Base-by-base conservation (phyloP, 2,329 filamentous ascomycete genomes). In the Stemphylium lycopersici region DNA sequence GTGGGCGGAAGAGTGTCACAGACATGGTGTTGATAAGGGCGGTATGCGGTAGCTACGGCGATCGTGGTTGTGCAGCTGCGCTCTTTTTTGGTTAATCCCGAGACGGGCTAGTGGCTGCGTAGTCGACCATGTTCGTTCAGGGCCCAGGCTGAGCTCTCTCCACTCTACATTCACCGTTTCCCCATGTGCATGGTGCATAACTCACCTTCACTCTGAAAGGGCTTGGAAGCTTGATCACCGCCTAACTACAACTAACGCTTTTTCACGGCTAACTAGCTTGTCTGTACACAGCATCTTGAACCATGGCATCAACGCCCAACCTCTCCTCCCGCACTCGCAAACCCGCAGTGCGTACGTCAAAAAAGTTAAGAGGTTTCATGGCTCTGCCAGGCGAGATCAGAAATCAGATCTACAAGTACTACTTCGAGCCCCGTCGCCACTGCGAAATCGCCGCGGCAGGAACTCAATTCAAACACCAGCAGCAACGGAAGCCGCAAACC, bases 311-410 rank as follows among this genome's bases (percentile, higher is more conserved):
- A 29, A 29, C 26, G 15, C 22, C 32, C 20, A 52, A 44, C 13
- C 57, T 65, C 33, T 63, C 62, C 51, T 60, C 57, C 10, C 58
- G 52, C 32, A 44, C 52, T 40, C 53, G 32, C 31, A 51, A 41
- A 24, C 52, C 51, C 13, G 50, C 39, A 22, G 52, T 39, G 26
- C 16, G 31, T 15, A 18, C 45, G 6, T 38, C 46, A 7, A 69
- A 59, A 39, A 59, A 63, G 46, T 52, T 57, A 7, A 56, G 52
- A n/a, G 66, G 67, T 20, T 76, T 76, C 51, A 61, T 75, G 4
- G 47, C 59, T 1, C 62, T 84, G 0, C 82, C 83, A 0, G 75
- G 76, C 13, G 83, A 85, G 63, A 60, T 85, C 12, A 79, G 83
- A 49, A 73, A 74, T 55, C 62, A 70, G 1, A 81, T 85, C 43